A percentile compares a stretch with the other conserved stretches of the same genome.
Evolutionary conservation across 1,284 basidiomycete species (phyloP).

Genomic region (Rhodotorula sp.): DNA sequence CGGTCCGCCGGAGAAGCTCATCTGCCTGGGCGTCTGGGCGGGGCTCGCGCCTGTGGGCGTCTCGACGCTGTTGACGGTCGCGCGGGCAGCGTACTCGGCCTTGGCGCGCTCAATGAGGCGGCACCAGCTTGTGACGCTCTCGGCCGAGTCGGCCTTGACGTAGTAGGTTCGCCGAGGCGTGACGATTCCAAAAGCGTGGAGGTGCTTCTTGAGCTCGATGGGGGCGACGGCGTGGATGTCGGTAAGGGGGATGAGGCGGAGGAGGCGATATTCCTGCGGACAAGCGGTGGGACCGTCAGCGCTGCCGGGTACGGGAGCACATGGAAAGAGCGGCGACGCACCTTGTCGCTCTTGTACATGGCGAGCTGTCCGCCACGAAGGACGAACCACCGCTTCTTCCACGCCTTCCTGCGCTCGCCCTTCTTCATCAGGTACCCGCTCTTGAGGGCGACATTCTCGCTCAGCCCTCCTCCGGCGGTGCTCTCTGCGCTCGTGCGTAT

Average conservation of each 20-base stretch:
- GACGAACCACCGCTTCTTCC: slow-evolving; percentile 99
- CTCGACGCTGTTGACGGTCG: slow-evolving; percentile 57
- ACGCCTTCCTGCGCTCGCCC: slow-evolving; percentile 94
- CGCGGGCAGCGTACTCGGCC: slow-evolving; percentile 63
- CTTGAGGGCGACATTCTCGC: slow-evolving; percentile 73
- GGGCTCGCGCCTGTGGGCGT: slow-evolving; percentile 48
- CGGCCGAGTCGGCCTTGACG: slow-evolving; percentile 71
- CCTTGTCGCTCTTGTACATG: slow-evolving; percentile 89
- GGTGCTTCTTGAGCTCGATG: slow-evolving; percentile 85
- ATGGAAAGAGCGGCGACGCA: slow-evolving; percentile 40
- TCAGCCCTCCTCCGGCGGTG: slow-evolving; percentile 31
- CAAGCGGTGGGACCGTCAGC: background rate
- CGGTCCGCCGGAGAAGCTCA: background rate
- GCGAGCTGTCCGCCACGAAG: slow-evolving; percentile 86
- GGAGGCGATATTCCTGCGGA: slow-evolving; percentile 76
- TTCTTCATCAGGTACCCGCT: slow-evolving; percentile 93
- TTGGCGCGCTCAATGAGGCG: slow-evolving; percentile 74
- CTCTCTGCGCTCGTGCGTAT: slow-evolving; percentile 45
- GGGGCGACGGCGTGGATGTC: slow-evolving; percentile 89
- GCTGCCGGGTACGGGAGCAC: too few relatives aligned
- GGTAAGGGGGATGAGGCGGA: slow-evolving; percentile 81
- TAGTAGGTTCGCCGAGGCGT: slow-evolving; percentile 91
- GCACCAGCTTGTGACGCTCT: slow-evolving; percentile 77
- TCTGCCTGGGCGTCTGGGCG: slow-evolving; percentile 15
- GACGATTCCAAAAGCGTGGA: slow-evolving; percentile 88